Percentiles rank a stretch among this genome's conserved stretches.
Conservation (phyloP, 768 basidiomycete species). For the Saitozyma podzolica region DNA sequence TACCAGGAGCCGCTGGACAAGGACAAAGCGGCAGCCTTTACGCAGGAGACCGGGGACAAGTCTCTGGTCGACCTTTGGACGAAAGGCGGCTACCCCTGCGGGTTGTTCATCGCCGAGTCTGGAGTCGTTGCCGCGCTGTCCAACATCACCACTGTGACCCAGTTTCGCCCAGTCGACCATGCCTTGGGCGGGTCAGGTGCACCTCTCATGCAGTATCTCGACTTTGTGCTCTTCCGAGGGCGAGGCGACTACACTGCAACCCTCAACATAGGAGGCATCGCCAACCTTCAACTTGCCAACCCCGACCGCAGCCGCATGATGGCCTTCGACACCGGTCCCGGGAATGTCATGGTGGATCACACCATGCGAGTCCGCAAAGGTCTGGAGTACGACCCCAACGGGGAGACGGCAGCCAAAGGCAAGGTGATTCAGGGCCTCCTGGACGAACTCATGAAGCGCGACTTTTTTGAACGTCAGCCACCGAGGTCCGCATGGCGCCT, state of each 20-base stretch:
- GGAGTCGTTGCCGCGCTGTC: slow-evolving; percentile 4
- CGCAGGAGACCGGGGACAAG: not conserved
- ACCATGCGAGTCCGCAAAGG: slow-evolving; percentile 24
- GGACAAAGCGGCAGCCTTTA: not conserved
- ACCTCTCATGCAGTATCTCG: slow-evolving; percentile 35
- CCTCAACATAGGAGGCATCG: slow-evolving; percentile 39
- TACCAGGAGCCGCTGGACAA: not conserved
- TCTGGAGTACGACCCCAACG: slow-evolving; percentile 35
- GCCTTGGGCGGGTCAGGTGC: slow-evolving; percentile 26
- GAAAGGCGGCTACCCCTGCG: not conserved
- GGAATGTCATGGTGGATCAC: slow-evolving; percentile 41
- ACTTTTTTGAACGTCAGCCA: slow-evolving; percentile 30
- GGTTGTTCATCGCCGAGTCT: not conserved
- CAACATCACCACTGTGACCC: slow-evolving; percentile 29
- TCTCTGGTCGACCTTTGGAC: not conserved
- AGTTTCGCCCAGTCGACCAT: slow-evolving; percentile 36
- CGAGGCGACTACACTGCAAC: slow-evolving; percentile 30
- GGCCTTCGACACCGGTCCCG: slow-evolving; percentile 40
- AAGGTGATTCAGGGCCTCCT: slow-evolving; percentile 31
- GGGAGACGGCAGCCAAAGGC: slow-evolving; percentile 27
- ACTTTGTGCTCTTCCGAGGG: slow-evolving; percentile 32
- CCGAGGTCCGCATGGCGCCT: slow-evolving; percentile 13
- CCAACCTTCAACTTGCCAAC: slow-evolving; percentile 37
- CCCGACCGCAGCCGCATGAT: slow-evolving; percentile 15
- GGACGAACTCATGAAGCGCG: slow-evolving; percentile 25